phyloP scores from a whole-genome alignment of 495 filamentous ascomycete genomes.

The Halenospora varia region DNA sequence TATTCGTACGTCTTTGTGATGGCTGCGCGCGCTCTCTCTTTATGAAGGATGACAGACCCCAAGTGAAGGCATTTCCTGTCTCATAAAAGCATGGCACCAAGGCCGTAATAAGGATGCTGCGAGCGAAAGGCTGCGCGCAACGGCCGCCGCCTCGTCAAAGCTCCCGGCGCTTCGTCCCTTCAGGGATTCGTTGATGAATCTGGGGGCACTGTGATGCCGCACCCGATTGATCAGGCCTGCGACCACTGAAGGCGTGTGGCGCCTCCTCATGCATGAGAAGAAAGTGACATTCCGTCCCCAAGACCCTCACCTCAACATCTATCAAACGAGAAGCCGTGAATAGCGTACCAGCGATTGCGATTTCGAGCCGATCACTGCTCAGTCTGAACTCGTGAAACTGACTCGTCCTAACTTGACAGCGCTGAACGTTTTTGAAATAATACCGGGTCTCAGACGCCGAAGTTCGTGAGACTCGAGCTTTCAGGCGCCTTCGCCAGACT shows the following conservation, averaged over 20 bases:
- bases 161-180: constrained; percentile 15
- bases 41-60: neutral
- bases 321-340: neutral
- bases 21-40: neutral
- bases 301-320: too few relatives aligned
- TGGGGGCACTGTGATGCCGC: neutral
- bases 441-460: too few relatives aligned
- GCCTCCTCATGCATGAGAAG: too few relatives aligned
- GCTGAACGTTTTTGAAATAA: too few relatives aligned
- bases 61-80: neutral
- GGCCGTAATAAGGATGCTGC: neutral
- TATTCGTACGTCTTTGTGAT: neutral
- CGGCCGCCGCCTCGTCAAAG: constrained; percentile 4
- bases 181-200: constrained; percentile 13
- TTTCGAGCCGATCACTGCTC: neutral
- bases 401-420: too few relatives aligned
- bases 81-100: neutral
- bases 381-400: neutral
- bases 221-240: neutral
- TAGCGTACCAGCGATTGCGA: neutral
- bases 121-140: neutral
- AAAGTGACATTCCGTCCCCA: too few relatives aligned
- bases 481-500: neutral
- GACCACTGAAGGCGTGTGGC: too few relatives aligned
- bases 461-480: neutral